A percentile compares a stretch with the other conserved stretches of the same genome.
These are phyloP conservation scores for Orbilia javanica DNA, from an alignment of 2,329 filamentous ascomycete genomes.

Conservation along the genomic window DNA sequence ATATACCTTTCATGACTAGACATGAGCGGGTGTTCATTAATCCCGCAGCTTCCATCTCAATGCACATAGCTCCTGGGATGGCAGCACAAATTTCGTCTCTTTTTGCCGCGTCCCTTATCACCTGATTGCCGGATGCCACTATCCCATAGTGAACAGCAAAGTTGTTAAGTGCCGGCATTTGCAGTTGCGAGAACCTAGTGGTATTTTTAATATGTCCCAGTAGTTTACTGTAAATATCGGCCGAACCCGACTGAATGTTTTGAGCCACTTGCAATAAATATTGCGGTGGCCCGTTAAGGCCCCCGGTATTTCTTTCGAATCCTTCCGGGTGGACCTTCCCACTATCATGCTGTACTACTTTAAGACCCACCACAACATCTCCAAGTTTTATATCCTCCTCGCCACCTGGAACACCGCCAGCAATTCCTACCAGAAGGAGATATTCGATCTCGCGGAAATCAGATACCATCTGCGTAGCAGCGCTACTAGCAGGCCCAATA, in stretches of 20 bases:
- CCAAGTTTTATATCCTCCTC: conserved; percentile 15
- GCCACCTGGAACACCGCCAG: background rate
- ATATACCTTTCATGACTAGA: conserved; percentile 26
- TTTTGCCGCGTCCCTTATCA: background rate
- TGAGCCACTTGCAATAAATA: background rate
- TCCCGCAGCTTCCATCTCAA: conserved; percentile 12
- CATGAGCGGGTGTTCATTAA: background rate
- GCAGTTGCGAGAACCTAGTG: no score
- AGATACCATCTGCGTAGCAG: background rate
- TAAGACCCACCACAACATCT: conserved; percentile 25
- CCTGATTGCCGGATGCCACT: background rate
- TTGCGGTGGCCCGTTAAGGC: background rate
- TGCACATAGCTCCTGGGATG: background rate
- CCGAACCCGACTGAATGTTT: no score
- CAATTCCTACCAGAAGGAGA: conserved; percentile 18
- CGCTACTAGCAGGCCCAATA: background rate
- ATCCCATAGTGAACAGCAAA: background rate
- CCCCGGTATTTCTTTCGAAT: background rate
- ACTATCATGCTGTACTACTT: conserved; percentile 22
- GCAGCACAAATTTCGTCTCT: conserved; percentile 18
- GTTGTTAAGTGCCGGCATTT: no score
- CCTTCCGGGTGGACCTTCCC: background rate
- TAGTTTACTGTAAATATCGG: no score
- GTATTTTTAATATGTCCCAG: no score
- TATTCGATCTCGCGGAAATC: background rate